Base-by-base conservation (phyloP, 2,329 filamentous ascomycete species). In the Ascochyta rabiei region DNA sequence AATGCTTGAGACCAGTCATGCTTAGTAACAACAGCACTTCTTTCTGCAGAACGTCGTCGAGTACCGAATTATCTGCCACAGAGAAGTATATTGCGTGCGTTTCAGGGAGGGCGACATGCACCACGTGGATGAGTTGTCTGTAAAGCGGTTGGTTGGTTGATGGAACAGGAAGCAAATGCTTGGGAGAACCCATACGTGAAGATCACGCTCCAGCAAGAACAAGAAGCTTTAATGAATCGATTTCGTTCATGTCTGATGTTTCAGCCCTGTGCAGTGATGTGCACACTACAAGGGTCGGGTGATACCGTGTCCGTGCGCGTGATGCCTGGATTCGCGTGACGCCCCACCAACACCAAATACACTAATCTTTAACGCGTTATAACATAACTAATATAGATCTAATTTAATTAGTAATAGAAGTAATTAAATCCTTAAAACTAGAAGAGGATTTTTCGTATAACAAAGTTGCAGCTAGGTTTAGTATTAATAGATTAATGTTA, bases 181-280 rank as follows among this genome's bases (percentile, higher is more conserved):
- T 55, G 6, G 52, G 46, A 35, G 41, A 45, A 38, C 52, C 46
- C 52, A 47, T 55, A 30, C 52, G 46, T 15, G 52, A 46, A 1
- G 46, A 55, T 21, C 18, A 46, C 1, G 46, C 52, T 37, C 52
- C 52, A 37, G 46, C 52, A 19, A 55, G 35, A 10, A 53, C 31
- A 5, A 46, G 28, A 12, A 46, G 3, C 7, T 46, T 46, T 1
- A 34, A 24, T 21, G 42, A 26, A 35, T 26, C 28, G 35, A 30
- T 28, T 2, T 24, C 5, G 26, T 28, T 8, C 26, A 28, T 28
- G 9, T 28, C 3, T 28, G 9, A 6, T 6, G 16, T 34, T 15
- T 34, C 12, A n/a, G 12, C 4, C 18, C 6, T 38, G 7, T 12
- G 35, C 12, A 19, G 18, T 9, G 18, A 19, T 38, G n/a, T 38